Conservation (phyloP, 495 filamentous ascomycete species). For the Astrothelium subdiscretum region DNA sequence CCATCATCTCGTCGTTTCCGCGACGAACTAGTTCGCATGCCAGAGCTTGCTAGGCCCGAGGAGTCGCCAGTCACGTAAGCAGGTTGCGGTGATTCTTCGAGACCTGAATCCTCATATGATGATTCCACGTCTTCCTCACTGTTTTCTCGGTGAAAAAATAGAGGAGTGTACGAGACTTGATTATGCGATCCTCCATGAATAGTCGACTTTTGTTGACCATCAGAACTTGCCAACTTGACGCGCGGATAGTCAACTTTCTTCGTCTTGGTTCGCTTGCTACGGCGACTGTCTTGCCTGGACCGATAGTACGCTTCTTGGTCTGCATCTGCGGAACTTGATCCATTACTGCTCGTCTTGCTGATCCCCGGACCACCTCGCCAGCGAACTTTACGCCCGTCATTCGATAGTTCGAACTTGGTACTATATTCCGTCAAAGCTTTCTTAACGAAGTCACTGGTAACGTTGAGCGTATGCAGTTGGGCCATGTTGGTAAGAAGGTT, state of each 20-base stretch:
- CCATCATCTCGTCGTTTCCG: conserved; percentile 44
- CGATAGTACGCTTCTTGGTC: conserved; percentile 25
- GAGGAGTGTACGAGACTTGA: conserved; percentile 26
- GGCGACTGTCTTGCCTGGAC: not conserved
- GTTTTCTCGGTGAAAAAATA: conserved; percentile 27
- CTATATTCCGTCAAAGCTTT: conserved; percentile 54
- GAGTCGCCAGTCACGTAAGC: conserved; percentile 14
- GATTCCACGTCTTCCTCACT: conserved; percentile 19
- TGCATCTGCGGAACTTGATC: conserved; percentile 15
- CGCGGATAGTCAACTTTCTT: not conserved
- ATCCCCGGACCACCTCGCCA: conserved; percentile 60
- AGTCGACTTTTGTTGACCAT: not conserved
- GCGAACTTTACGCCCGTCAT: conserved; percentile 59
- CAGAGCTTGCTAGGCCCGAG: conserved; percentile 23
- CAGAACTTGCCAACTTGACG: not conserved
- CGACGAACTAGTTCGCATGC: conserved; percentile 21
- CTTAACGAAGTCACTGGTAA: conserved; percentile 60
- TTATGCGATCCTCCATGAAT: conserved; percentile 4
- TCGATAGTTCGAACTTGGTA: conserved; percentile 56
- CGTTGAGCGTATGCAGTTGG: conserved; percentile 66
- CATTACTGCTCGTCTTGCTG: conserved; percentile 36
- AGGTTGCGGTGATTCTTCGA: conserved; percentile 6
- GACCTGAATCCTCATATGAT: conserved; percentile 11
- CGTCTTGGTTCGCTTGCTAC: conserved; percentile 6
- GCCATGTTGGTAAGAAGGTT: conserved; percentile 71